A percentile compares a stretch with the other conserved stretches of the same genome.
Evolutionary conservation across 106 monocot genomes (phyloP).

Genomic region (Xerophyta viscosa): DNA sequence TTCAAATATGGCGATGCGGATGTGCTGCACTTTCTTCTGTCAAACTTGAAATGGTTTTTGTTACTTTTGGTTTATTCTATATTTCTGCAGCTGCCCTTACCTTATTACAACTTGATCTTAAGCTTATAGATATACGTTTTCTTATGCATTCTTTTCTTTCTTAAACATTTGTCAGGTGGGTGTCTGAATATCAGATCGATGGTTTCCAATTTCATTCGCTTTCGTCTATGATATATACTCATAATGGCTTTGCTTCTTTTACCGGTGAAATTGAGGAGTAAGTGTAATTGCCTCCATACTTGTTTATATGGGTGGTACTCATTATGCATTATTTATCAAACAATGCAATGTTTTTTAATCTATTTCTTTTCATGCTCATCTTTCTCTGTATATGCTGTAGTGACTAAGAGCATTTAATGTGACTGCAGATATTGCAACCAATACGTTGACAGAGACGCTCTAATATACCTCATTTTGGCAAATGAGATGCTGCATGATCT

Average conservation of each 20-base stretch:
- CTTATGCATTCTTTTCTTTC: too few relatives aligned
- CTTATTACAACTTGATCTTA: too few relatives aligned
- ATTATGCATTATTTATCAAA: too few relatives aligned
- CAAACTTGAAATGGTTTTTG: constrained; percentile 89
- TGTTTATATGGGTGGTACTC: too few relatives aligned
- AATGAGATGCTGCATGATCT: constrained; percentile 96
- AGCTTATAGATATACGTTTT: too few relatives aligned
- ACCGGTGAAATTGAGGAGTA: constrained; percentile 91
- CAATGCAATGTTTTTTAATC: too few relatives aligned
- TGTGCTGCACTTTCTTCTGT: constrained; percentile 91
- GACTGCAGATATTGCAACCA: constrained; percentile 72
- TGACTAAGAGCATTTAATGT: neutral
- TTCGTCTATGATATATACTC: constrained; percentile 92
- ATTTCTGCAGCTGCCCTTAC: too few relatives aligned
- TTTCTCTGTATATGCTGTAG: neutral
- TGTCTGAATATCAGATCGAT: constrained; percentile 77
- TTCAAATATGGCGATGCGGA: constrained; percentile 88
- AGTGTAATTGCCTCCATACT: constrained; percentile 8
- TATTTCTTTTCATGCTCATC: too few relatives aligned
- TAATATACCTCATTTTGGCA: constrained; percentile 83
- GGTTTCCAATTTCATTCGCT: constrained; percentile 96
- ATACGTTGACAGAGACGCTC: constrained; percentile 92
- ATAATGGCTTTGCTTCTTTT: constrained; percentile 94
- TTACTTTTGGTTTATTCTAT: too few relatives aligned
- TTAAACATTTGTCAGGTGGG: constrained; percentile 57